Evolutionary conservation across 768 basidiomycete species (phyloP).

Genomic region (Cystobasidium ongulense): DNA sequence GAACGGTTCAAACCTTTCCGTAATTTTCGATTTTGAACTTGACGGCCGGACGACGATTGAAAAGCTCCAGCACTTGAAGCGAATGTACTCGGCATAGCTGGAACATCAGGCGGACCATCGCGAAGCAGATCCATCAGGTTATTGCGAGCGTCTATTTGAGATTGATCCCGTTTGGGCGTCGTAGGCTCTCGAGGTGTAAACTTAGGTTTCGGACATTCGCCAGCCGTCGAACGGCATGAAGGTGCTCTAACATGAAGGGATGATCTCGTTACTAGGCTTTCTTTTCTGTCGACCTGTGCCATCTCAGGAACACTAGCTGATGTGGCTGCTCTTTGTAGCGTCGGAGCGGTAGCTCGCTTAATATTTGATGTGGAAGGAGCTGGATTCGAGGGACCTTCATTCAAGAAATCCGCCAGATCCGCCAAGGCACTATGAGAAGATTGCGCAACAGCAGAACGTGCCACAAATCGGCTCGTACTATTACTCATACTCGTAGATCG

Average conservation of each 20-base stretch:
- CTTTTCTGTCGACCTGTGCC: background rate
- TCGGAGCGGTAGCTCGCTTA: background rate
- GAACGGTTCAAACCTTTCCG: background rate
- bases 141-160: background rate
- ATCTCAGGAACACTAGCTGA: background rate
- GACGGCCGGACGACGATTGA: background rate
- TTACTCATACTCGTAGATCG: no score
- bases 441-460: background rate
- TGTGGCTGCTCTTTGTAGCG: background rate
- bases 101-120: slow-evolving; percentile 6
- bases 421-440: background rate
- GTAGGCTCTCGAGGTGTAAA: background rate
- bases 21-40: background rate
- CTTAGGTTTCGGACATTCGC: background rate
- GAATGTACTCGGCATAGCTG: background rate
- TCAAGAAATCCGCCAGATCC: slow-evolving; percentile 26
- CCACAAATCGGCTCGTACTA: background rate
- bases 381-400: slow-evolving; percentile 7
- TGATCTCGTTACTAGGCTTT: background rate
- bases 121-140: background rate
- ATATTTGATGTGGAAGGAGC: background rate
- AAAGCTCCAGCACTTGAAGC: background rate
- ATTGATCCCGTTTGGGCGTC: background rate
- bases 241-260: background rate
- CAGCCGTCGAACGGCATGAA: background rate